Base-by-base conservation (phyloP, 2,329 filamentous ascomycete genomes). In the Curvularia sp. region DNA sequence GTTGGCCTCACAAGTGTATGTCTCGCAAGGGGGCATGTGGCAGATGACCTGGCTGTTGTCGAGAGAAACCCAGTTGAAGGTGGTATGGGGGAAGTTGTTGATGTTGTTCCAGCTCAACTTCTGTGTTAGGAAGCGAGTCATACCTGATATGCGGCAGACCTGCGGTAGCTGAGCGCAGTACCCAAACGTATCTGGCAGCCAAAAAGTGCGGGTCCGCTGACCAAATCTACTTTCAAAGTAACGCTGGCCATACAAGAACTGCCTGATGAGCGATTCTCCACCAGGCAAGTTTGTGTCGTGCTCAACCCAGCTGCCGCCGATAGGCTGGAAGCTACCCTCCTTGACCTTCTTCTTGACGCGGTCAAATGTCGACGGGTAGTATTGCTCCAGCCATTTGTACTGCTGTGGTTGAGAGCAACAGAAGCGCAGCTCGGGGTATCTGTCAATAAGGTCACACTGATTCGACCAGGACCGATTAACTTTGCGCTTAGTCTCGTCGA, bases 71-170 rank as follows among this genome's bases (percentile, higher is more conserved):
- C 95, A 99, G 78, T 97, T 97, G 84, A 99, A 99, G 0, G 95
- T 98, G 5, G 95, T 98, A 75, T 98, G 95, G 0, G 95, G 95
- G 80, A 98, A 99, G 73, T 91, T 96, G 81, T 98, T 98, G 84
- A 98, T 98, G 76, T 98, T 98, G 82, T 98, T 98, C 95, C 95
- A 99, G 82, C 94, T 98, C 59, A 99, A 83, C 81, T 99, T 99
- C 78, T 99, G 95, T 0, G 95, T 99, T 72, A 99, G 90, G 82
- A 99, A 99, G 33, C 94, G 88, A 57, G 87, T 91, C 95, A 99
- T 98, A 20, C 93, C 94, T n/a, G 95, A 91, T 28, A 97, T 82
- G 3, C 94, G 90, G 75, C 93, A 98, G 42, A 99, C 83, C 74
- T 99, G 95, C 12, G 95, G 95, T 42, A 99, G 85, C 78, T 99